Base-by-base conservation (phyloP, 1,284 basidiomycete genomes). In the Cutaneotrichosporon sp. region DNA sequence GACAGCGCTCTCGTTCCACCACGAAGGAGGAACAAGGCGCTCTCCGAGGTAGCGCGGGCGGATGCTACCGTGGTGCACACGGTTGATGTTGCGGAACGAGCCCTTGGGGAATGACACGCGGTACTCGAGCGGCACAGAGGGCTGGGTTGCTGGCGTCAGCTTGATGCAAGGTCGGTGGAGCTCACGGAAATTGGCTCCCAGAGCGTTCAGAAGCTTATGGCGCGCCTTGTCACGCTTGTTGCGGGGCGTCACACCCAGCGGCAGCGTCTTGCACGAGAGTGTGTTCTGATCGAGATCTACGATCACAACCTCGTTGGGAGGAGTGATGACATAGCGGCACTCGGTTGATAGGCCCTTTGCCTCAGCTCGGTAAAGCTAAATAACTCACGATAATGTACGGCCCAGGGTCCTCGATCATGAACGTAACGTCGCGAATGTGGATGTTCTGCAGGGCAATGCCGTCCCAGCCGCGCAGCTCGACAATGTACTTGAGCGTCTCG, bases 81-180 rank as follows among this genome's bases (percentile, higher is more conserved):
- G 47, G 49, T 70, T 69, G 57, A 78, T 69, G 15, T 77, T 75
- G 7, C 76, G 63, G 68, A 79, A 78, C 39, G 69, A 63, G 30
- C 91, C 90, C 2, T 86, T 88, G 4, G 93, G 91, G 77, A 94
- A 97, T 3, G 93, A 90, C 67, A 96, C 89, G 68, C 92, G 91
- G 78, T 94, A 89, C 73, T 97, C 93, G 57, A 69, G 61, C 2
- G 79, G 78, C 7, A 78, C 69, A 10, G 54, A 50, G 45, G 40
- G 47, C 26, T 59, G 54, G 5, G 44, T 20, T 9, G 54, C 53
- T 54, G 42, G 15, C 2, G 42, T 50, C 30, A 46, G 42, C 8
- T n/a, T n/a, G n/a, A n/a, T 23, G 12, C 4, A 20, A 15, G 26
- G 9, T 12, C 18, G 13, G 7, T 44, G 17, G 21, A 21, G 54